Evolutionary conservation across 106 monocot genomes (phyloP), one percentile per base, ranked within the genome.

Genomic region (Dioscorea dumetorum): DNA sequence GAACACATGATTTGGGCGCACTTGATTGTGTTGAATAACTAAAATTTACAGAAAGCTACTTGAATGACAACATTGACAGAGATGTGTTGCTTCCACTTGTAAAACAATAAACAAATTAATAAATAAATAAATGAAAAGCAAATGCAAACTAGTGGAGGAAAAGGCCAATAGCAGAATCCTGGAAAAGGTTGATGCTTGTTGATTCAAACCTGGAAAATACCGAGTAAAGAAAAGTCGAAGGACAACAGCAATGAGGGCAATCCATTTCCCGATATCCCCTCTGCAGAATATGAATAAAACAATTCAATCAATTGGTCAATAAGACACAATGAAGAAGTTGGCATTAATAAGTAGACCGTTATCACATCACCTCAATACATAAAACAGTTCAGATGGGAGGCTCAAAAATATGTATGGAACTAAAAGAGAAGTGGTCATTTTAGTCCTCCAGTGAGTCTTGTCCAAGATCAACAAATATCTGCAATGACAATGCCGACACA

Each of bases 251-350:
- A 99, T 69, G 22, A 99, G 84, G 8, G 97, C 86, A 61, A 99
- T 77, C 88, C 91, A 99, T 72, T 82, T 92, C 13, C 97, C 97
- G 33, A 87, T 57, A 51, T 99, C 97, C n/a, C 92, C 90, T 70
- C 97, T 99, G 74, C 8, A 81, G 18, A 63, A 64, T 14, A 59
- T 61, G 17, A 1, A 66, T 22, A 8, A 20, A 22, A 52, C 2
- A 64, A 12, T 48, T 12, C 22, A 17, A 24, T 32, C 16, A 41
- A 63, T 1, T 58, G 18, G 34, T 12, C n/a, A 16, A 12, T 0
- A 15, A 68, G 28, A 61, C 12, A 18, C 16, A 61, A 32, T 5
- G 24, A 52, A 21, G 12, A 21, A 31, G 24, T 10, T 41, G 10
- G 41, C 6, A 41, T 10, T 41, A 41, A 41, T 41, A 41, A 41